phyloP scores from a whole-genome alignment of 2,329 filamentous ascomycete species.

The Curvularia sp. region DNA sequence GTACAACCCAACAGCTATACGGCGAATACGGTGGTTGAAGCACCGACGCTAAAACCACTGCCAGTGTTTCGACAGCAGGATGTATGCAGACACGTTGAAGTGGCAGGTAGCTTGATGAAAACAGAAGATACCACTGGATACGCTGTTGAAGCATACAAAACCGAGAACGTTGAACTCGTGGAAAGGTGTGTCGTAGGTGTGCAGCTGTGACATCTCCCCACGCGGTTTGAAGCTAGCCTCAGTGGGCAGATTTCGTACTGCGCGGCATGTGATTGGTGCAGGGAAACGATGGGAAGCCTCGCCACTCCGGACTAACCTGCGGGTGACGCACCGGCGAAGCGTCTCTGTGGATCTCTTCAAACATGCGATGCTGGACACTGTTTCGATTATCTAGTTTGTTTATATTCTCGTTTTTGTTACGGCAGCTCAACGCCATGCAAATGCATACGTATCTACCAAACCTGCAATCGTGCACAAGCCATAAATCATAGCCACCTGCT shows the following conservation, averaged over 20 bases:
- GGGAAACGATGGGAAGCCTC: not conserved
- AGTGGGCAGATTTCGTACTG: constrained; percentile 27
- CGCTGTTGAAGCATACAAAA: constrained; percentile 22
- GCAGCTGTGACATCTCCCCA: constrained; percentile 23
- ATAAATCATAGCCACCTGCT: constrained; percentile 7
- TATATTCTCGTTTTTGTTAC: constrained; percentile 18
- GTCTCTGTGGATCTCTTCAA: not conserved
- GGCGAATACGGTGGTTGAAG: constrained; percentile 6
- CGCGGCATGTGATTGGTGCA: constrained; percentile 21
- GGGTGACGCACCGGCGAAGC: constrained; percentile 6
- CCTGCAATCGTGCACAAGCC: constrained; percentile 9
- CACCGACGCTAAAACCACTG: not conserved
- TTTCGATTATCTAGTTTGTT: not conserved
- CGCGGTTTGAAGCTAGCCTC: constrained; percentile 17
- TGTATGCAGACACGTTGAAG: constrained; percentile 12
- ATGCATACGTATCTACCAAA: constrained; percentile 15
- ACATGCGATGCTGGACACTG: not conserved
- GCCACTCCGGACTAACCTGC: constrained; percentile 3
- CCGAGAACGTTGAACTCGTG: constrained; percentile 1
- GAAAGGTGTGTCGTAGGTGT: constrained; percentile 14
- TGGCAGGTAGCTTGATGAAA: not conserved
- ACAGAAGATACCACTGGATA: not conserved
- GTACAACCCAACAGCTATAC: constrained; percentile 8
- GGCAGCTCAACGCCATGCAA: constrained; percentile 6
- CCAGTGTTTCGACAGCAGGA: not conserved